A percentile compares a stretch with the other conserved stretches of the same genome.
phyloP scores from a whole-genome alignment of 345 rosid species.

The Eucalyptus marginata region DNA sequence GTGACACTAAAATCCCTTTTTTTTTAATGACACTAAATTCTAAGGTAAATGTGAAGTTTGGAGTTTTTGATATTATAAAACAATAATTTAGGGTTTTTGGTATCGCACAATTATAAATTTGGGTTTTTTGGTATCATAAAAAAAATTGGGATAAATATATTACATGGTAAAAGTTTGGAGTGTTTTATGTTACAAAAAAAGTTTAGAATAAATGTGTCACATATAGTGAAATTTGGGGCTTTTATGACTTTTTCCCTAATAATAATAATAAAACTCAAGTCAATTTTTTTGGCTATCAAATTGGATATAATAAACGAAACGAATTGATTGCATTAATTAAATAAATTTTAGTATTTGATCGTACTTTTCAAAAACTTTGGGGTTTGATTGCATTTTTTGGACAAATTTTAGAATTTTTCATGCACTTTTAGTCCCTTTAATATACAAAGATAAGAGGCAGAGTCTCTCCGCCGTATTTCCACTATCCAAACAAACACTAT shows the following conservation, averaged over 20 bases:
- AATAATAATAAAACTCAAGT: not conserved
- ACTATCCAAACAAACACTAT: not conserved
- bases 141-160: too few relatives aligned
- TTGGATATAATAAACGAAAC: fast-evolving
- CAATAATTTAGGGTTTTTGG: too few relatives aligned
- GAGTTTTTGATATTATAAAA: too few relatives aligned
- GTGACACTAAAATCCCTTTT: too few relatives aligned
- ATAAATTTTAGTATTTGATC: not conserved
- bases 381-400: too few relatives aligned
- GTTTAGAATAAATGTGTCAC: too few relatives aligned
- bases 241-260: too few relatives aligned
- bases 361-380: fast-evolving
- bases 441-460: not conserved
- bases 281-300: not conserved
- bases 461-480: not conserved
- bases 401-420: not conserved
- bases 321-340: not conserved
- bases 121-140: too few relatives aligned
- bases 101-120: too few relatives aligned
- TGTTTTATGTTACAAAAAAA: too few relatives aligned
- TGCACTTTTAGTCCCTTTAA: not conserved
- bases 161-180: fast-evolving
- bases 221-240: fast-evolving
- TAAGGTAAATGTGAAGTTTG: too few relatives aligned
- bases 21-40: too few relatives aligned